Evolutionary conservation across 2,329 filamentous ascomycete species (phyloP), one percentile per base, ranked within the genome.

Genomic region (Trichothecium sympodiale): DNA sequence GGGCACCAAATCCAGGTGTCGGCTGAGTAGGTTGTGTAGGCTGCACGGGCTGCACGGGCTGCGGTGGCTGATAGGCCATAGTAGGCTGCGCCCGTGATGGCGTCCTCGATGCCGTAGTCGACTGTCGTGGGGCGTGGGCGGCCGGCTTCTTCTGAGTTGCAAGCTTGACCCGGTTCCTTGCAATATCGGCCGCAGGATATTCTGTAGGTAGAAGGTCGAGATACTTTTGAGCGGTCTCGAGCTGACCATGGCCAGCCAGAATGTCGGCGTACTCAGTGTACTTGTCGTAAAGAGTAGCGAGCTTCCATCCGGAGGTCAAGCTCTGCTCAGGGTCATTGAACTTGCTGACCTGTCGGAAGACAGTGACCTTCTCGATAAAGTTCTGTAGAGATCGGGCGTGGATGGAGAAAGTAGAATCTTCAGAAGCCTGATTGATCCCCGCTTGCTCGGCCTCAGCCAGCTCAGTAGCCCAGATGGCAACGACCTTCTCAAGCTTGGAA

Each of bases 181-280:
- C 85, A 46, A 91, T 74, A 46, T 95, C 86, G 26, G 89, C 91
- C 38, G 84, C 83, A 28, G 85, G 80, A 55, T 94, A 95, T 44
- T 79, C 77, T 29, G 71, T 64, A 13, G 91, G 91, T 31, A 98
- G 70, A 36, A 98, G 75, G 51, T 88, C 77, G 29, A 98, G 74
- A 52, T 98, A 98, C 56, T 83, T 88, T 60, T 94, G 83, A 5
- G 91, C 93, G 47, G 87, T 76, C 23, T 77, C 70, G 36, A 98
- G 65, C 49, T 93, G 84, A 10, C 93, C 91, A 52, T 95, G 85
- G 6, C 85, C 78, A 32, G 91, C 87, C 38, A 93, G 77, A 45
- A 98, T 88, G 54, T 98, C 89, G 12, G 91, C 89, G 56, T 96
- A 98, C 61, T 98, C 91, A 18, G 83, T 80, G 54, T 98, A 98